Evolutionary conservation across 2,329 filamentous ascomycete genomes (phyloP).

Genomic region (Apiospora phragmitis): DNA sequence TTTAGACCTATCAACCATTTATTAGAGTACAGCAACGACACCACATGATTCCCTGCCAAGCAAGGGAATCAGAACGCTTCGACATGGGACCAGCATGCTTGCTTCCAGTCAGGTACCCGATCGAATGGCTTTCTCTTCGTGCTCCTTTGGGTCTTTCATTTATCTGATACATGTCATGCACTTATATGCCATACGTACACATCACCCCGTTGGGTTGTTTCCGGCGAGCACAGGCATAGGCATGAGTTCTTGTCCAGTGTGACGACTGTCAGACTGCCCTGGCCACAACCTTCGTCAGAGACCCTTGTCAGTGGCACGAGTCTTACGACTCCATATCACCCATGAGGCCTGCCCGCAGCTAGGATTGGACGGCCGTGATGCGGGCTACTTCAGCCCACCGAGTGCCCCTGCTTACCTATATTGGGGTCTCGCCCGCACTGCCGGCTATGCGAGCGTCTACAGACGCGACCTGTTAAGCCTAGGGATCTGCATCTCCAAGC

Average conservation of each 20-base stretch:
- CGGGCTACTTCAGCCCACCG: not conserved
- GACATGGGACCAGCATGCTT: not conserved
- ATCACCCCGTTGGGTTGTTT: not conserved
- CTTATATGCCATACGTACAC: not conserved
- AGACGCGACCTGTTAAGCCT: not conserved
- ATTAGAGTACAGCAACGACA: not conserved
- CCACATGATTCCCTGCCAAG: not conserved
- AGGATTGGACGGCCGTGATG: not conserved
- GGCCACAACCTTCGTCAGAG: not conserved
- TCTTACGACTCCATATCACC: not conserved
- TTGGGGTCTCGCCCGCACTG: not conserved
- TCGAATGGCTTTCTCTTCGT: not conserved
- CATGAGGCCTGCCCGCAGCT: not conserved
- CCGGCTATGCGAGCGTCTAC: not conserved
- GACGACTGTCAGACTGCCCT: not conserved
- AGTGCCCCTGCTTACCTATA: not conserved
- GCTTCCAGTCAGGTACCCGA: not conserved
- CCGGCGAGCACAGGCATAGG: not conserved
- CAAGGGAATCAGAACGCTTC: not conserved
- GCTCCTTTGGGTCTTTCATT: not conserved
- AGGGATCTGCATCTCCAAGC: not conserved
- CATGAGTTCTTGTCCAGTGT: not conserved
- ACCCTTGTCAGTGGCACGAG: not conserved
- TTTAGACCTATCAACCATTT: not conserved
- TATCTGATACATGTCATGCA: not conserved